Evolutionary conservation across 352 stramenopile species (phyloP).

Genomic region (Globisporangium okanoganense): DNA sequence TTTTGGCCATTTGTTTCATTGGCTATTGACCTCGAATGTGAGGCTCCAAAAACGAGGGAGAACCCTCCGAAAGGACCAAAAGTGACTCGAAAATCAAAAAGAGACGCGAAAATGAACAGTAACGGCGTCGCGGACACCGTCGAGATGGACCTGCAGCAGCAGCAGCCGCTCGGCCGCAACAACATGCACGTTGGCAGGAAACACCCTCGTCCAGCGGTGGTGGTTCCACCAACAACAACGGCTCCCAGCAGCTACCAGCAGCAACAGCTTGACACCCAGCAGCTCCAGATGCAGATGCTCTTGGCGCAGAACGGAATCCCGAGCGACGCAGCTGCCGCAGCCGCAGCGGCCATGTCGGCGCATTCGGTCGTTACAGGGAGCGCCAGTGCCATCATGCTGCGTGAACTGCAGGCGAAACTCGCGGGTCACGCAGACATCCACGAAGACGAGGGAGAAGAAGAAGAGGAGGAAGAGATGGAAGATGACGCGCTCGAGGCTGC

Average conservation of each 20-base stretch:
- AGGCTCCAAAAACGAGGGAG: background rate
- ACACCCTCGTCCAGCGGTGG: conserved; percentile 10
- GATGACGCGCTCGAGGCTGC: background rate
- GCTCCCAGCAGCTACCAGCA: conserved; percentile 4
- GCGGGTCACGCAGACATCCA: conserved; percentile 5
- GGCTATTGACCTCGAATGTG: background rate
- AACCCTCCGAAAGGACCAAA: background rate
- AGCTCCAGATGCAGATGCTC: conserved; percentile 18
- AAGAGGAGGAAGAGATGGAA: conserved; percentile 14
- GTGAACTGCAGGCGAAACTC: conserved; percentile 28
- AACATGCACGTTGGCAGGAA: conserved; percentile 16
- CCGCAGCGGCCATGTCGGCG: conserved; percentile 7
- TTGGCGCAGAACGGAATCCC: conserved; percentile 14
- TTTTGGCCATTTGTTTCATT: background rate
- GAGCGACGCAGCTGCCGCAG: conserved; percentile 6
- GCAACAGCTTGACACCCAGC: conserved; percentile 9
- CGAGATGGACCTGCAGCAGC: conserved; percentile 3
- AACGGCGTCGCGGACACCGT: background rate
- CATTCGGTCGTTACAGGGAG: conserved; percentile 5
- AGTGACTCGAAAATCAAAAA: background rate
- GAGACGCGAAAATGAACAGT: background rate
- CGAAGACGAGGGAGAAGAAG: conserved; percentile 14
- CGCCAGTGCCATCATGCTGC: background rate
- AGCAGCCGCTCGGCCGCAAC: conserved; percentile 8
- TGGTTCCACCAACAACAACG: background rate